Evolutionary conservation across 2,329 filamentous ascomycete genomes (phyloP).

Genomic region (Cladosporium sp.): DNA sequence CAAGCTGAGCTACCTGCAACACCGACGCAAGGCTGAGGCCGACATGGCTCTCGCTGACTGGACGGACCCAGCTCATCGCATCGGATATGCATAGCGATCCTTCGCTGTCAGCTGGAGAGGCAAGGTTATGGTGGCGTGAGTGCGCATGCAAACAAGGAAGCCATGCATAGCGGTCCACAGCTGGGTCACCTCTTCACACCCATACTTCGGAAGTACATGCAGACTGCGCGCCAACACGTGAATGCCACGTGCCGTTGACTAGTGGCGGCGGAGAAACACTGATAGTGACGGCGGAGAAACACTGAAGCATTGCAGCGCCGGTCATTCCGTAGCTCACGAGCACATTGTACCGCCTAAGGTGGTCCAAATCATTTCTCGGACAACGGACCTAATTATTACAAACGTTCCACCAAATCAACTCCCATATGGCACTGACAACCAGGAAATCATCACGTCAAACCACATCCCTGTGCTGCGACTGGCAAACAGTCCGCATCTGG

Average conservation of each 20-base stretch:
- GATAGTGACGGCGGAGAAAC: not conserved
- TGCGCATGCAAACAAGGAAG: not conserved
- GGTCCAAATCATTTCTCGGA: too few relatives aligned
- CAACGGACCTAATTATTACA: too few relatives aligned
- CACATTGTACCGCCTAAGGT: not conserved
- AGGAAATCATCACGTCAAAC: not conserved
- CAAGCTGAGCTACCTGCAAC: not conserved
- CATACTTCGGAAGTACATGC: not conserved
- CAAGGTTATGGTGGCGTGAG: constrained; percentile 1
- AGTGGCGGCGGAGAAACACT: not conserved
- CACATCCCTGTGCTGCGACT: not conserved
- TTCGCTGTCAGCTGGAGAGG: constrained; percentile 4
- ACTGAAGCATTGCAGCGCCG: not conserved
- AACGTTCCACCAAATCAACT: too few relatives aligned
- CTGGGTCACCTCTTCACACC: not conserved
- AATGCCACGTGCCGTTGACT: too few relatives aligned
- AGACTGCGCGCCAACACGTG: not conserved
- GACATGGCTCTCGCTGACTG: constrained; percentile 1
- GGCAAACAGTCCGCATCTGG: constrained; percentile 4
- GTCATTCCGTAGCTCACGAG: not conserved
- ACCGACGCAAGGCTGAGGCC: constrained; percentile 1
- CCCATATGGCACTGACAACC: too few relatives aligned
- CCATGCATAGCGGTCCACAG: not conserved
- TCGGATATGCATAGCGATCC: constrained; percentile 9
- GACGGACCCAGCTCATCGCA: not conserved